Conservation (phyloP, 1,284 basidiomycete species). For the Hemileia vastatrix region DNA sequence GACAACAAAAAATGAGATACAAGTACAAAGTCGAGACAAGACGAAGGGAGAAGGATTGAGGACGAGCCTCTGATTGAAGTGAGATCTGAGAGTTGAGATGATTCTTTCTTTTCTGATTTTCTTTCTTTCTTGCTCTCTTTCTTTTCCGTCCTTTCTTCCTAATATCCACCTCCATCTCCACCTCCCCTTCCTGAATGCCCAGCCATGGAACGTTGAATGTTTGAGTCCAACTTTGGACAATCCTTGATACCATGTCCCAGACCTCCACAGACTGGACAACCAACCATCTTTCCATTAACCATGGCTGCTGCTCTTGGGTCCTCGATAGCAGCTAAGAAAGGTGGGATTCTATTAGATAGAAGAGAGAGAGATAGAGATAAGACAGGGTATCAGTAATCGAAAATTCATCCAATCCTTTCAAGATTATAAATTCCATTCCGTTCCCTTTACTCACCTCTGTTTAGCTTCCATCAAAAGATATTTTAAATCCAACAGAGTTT, state of each 20-base stretch:
- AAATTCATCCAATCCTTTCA: not conserved
- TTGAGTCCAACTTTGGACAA: constrained; percentile 42
- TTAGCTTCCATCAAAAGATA: constrained; percentile 43
- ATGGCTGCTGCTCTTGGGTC: constrained; percentile 34
- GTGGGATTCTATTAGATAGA: constrained; percentile 28
- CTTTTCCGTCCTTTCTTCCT: not conserved
- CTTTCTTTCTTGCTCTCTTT: no score
- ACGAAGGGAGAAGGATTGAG: no score
- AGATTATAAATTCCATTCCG: not conserved
- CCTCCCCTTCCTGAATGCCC: constrained; percentile 17
- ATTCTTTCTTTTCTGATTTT: no score
- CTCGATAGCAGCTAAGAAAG: constrained; percentile 38
- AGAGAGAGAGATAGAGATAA: not conserved
- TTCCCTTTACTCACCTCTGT: constrained; percentile 25
- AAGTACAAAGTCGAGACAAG: no score
- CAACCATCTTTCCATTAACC: constrained; percentile 24
- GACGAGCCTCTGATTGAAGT: no score
- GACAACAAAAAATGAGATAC: no score
- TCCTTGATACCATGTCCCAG: constrained; percentile 39
- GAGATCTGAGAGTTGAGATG: no score
- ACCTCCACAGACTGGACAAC: constrained; percentile 42
- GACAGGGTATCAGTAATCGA: not conserved
- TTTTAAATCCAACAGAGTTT: constrained; percentile 42
- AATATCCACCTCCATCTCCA: constrained; percentile 19
- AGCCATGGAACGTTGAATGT: constrained; percentile 32